Percentiles rank a stretch among this genome's conserved stretches.
These are phyloP conservation scores for Candida mattraensis DNA, from an alignment of 805 yeast species.

Conservation along the genomic window DNA sequence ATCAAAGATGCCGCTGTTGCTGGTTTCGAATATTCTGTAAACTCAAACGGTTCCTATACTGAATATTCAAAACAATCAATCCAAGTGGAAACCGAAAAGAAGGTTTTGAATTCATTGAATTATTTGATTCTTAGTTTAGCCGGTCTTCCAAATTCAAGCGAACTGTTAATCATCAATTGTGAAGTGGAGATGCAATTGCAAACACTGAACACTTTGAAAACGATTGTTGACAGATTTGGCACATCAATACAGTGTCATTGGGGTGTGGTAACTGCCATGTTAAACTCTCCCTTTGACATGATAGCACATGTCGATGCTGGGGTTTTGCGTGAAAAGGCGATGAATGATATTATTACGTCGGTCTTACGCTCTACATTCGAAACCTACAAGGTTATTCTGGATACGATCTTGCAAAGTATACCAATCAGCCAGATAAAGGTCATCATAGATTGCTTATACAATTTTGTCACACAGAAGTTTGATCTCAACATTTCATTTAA, in stretches of 20 bases:
- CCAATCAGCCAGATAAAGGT: conserved; percentile 64
- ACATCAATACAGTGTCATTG: conserved; percentile 57
- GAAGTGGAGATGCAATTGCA: conserved; percentile 69
- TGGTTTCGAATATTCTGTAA: conserved; percentile 35
- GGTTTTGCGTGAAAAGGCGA: conserved; percentile 31
- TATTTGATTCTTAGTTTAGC: conserved; percentile 44
- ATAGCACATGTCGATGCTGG: conserved; percentile 28
- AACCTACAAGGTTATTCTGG: conserved; percentile 77
- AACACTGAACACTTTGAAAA: conserved; percentile 62
- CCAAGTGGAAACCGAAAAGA: conserved; percentile 39
- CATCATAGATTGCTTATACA: conserved; percentile 68
- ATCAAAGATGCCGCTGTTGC: conserved; percentile 41
- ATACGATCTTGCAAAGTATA: conserved; percentile 75
- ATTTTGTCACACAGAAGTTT: conserved; percentile 66
- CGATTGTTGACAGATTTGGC: conserved; percentile 78
- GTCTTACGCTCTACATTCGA: conserved; percentile 73
- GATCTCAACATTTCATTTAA: conserved; percentile 90
- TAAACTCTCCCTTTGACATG: conserved; percentile 56
- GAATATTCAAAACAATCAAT: conserved; percentile 13
- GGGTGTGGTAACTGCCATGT: conserved; percentile 66
- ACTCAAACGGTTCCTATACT: no score
- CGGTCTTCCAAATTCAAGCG: conserved; percentile 38
- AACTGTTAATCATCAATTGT: conserved; percentile 48
- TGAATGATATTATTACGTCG: conserved; percentile 47
- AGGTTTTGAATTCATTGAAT: conserved; percentile 50